phyloP scores from a whole-genome alignment of 148 eudicot species.

The Rhododendron vialii region DNA sequence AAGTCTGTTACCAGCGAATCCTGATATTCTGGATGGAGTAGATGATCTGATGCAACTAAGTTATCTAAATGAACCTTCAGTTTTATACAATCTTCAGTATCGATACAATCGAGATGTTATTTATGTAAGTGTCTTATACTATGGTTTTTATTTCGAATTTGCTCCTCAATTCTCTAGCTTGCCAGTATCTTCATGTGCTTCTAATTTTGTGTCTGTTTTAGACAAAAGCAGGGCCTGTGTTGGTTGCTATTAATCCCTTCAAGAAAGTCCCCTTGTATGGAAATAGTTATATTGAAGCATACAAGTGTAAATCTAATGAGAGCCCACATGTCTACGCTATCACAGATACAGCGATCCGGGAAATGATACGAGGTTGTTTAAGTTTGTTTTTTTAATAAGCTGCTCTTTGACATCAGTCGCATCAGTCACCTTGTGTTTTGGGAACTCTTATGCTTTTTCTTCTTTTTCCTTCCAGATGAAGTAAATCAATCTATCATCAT shows the following conservation, averaged over 20 bases:
- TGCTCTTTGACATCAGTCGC: constrained; percentile 4
- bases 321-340: constrained; percentile 98
- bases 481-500: constrained; percentile 95
- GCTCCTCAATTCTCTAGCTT: constrained; percentile 5
- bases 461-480: constrained; percentile 64
- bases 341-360: constrained; percentile 80
- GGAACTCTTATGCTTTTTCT: constrained; percentile 8
- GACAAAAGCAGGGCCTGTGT: constrained; percentile 97
- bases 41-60: constrained; percentile 98
- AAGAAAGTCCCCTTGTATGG: constrained; percentile 79
- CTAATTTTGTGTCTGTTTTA: constrained; percentile 22
- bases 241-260: constrained; percentile 92
- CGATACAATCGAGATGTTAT: constrained; percentile 76
- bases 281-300: constrained; percentile 69
- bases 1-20: constrained; percentile 75
- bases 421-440: constrained; percentile 9
- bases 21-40: constrained; percentile 92
- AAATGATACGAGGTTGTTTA: constrained; percentile 80
- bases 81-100: constrained; percentile 81
- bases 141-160: not conserved
- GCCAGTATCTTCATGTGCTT: constrained; percentile 1
- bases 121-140: constrained; percentile 52
- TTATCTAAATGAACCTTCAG: constrained; percentile 87
- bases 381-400: constrained; percentile 5
- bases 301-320: constrained; percentile 50